Evolutionary conservation across 2,329 filamentous ascomycete genomes (phyloP), one percentile per base, ranked within the genome.

Genomic region (Rhynchosporium agropyri): DNA sequence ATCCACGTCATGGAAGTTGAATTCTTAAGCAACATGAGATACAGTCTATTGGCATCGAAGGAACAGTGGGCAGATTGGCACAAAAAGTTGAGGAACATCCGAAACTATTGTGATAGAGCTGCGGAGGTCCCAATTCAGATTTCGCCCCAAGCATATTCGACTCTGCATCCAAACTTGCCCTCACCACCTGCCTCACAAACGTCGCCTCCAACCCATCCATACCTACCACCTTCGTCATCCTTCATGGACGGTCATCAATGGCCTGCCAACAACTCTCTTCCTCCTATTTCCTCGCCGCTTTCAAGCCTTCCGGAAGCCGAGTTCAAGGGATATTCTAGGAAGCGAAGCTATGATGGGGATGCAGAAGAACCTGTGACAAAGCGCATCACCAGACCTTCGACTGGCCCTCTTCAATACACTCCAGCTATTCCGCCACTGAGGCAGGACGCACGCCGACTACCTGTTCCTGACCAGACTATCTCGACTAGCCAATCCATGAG

Each of bases 1-100:
- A 97, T 99, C 58, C 95, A 99, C 75, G 90, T 97, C 50, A 99
- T 99, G 95, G 95, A 99, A 76, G 95, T 99, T n/a, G 95, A 99
- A 76, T 99, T 99, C 72, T 81, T 99, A 67, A 97, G 94, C 80
- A 98, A 98, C 77, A 96, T 99, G 89, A 87, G 94, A 72, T 99
- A 98, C 77, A 92, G 91, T 71, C 81, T 99, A 7, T 88, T 94
- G 74, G 92, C 91, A 3, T 96, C 93, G 3, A 88, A 92, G 73
- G 83, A 87, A 59, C 86, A 97, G 74, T 99, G 95, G 95, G 83
- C 87, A 55, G 84, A 87, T 60, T 98, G 95, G 95, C 88, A 97
- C 72, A 80, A 82, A 65, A 92, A 92, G 75, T 81, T 98, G 60
- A 84, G 89, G 58, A 89, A 88, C 68, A 97, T 97, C 74, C 88